Conservation (phyloP, 805 yeast species). For the Isabelozyma rhagii region DNA sequence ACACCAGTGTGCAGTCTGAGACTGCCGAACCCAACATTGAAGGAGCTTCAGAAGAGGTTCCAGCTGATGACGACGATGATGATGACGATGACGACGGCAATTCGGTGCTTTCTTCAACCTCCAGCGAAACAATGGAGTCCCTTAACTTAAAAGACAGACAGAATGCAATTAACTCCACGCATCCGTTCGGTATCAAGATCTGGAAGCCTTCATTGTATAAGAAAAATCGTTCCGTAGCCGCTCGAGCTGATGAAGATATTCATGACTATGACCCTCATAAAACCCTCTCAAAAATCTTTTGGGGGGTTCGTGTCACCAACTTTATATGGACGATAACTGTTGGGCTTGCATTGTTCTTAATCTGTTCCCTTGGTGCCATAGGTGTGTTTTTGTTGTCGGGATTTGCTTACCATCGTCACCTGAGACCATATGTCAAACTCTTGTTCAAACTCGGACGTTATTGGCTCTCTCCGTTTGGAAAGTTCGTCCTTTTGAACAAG, state of each 20-base stretch:
- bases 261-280: conserved; percentile 60
- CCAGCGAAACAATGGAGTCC: conserved; percentile 64
- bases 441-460: conserved; percentile 66
- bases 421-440: conserved; percentile 60
- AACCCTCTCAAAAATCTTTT: conserved; percentile 49
- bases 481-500: conserved; percentile 70
- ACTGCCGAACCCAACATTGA: conserved; percentile 14
- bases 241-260: conserved; percentile 88
- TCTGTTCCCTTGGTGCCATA: conserved; percentile 52
- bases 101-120: conserved; percentile 23
- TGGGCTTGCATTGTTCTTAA: conserved; percentile 58
- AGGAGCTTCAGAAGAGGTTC: conserved; percentile 17
- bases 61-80: conserved; percentile 14
- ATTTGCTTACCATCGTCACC: conserved; percentile 44
- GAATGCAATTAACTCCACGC: conserved; percentile 93
- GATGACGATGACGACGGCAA: conserved; percentile 16
- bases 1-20: neutral
- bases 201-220: conserved; percentile 98
- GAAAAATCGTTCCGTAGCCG: conserved; percentile 85
- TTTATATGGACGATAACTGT: conserved; percentile 68
- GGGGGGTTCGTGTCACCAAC: conserved; percentile 67
- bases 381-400: conserved; percentile 41
- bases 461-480: conserved; percentile 84
- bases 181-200: conserved; percentile 96
- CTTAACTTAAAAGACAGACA: conserved; percentile 89